These are phyloP conservation scores for Calonectria leucothoes DNA, from an alignment of 2,329 filamentous ascomycete genomes.

Conservation along the genomic window DNA sequence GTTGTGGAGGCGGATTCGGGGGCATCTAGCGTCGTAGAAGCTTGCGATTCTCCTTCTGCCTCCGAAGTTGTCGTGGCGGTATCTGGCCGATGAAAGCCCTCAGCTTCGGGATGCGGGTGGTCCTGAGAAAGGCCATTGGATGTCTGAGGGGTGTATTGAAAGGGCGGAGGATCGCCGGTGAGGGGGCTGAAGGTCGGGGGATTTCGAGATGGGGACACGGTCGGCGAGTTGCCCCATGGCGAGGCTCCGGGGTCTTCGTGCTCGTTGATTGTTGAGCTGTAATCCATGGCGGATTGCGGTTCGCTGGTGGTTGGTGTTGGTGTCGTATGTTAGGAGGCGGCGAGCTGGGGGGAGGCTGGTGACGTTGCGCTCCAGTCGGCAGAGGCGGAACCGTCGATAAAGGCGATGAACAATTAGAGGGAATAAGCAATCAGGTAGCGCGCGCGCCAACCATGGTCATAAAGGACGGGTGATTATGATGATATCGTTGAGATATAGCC, in stretches of 20 bases:
- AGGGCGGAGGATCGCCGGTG: conserved; percentile 56
- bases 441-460: conserved; percentile 21
- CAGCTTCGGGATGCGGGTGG: conserved; percentile 46
- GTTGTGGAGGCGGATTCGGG: conserved; percentile 32
- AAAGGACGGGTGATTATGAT: conserved; percentile 4
- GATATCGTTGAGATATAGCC: conserved; percentile 4
- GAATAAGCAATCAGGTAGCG: conserved; percentile 17
- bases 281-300: conserved; percentile 61
- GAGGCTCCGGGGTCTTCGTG: conserved; percentile 65
- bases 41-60: conserved; percentile 54
- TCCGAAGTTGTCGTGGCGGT: conserved; percentile 60
- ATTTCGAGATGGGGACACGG: conserved; percentile 61
- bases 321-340: conserved; percentile 27
- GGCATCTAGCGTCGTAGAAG: conserved; percentile 42
- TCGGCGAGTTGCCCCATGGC: conserved; percentile 68
- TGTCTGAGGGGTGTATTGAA: conserved; percentile 56
- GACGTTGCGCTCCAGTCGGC: conserved; percentile 39
- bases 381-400: conserved; percentile 25
- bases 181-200: conserved; percentile 56
- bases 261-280: conserved; percentile 67
- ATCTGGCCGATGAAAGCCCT: conserved; percentile 58
- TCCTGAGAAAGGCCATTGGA: conserved; percentile 57
- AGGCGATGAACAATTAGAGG: conserved; percentile 22
- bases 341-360: conserved; percentile 26
- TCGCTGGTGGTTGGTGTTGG: conserved; percentile 17